Percentiles rank a stretch among this genome's conserved stretches.
phyloP scores from a whole-genome alignment of 2,329 filamentous ascomycete species.

The Conoideocrella luteorostrata region DNA sequence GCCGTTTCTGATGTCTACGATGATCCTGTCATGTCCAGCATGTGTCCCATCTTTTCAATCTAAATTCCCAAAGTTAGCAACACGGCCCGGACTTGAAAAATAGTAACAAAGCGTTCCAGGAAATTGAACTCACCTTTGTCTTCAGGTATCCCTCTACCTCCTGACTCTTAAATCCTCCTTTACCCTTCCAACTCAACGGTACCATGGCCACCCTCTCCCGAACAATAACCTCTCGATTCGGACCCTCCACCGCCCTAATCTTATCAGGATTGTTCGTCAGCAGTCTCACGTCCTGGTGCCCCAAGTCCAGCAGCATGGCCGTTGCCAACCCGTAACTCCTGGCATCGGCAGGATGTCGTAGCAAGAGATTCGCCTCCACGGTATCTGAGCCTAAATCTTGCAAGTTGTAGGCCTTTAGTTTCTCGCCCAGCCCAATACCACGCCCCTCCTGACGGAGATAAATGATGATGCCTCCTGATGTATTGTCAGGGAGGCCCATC shows the following conservation, averaged over 20 bases:
- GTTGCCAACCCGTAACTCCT: conserved; percentile 94
- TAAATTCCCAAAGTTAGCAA: conserved; percentile 27
- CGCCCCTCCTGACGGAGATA: conserved; percentile 94
- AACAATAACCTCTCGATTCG: conserved; percentile 79
- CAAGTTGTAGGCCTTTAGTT: conserved; percentile 95
- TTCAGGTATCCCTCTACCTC: conserved; percentile 92
- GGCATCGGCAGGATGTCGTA: conserved; percentile 90
- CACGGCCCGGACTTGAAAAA: no score
- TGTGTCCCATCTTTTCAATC: conserved; percentile 86
- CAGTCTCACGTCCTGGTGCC: conserved; percentile 68
- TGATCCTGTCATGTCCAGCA: conserved; percentile 51
- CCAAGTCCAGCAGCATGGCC: conserved; percentile 84
- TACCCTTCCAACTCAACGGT: conserved; percentile 84
- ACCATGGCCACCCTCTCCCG: conserved; percentile 93
- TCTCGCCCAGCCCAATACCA: conserved; percentile 89
- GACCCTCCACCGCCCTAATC: conserved; percentile 87
- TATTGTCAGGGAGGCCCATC: conserved; percentile 66
- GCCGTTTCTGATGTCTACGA: no score
- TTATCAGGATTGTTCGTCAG: conserved; percentile 98
- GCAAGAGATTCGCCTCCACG: conserved; percentile 85
- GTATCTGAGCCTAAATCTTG: conserved; percentile 97
- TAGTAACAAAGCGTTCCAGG: background rate
- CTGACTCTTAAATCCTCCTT: conserved; percentile 73
- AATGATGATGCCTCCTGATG: conserved; percentile 80
- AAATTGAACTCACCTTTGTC: conserved; percentile 66